Evolutionary conservation across 2,329 filamentous ascomycete genomes (phyloP), one percentile per base, ranked within the genome.

Genomic region (Fusarium sp.): DNA sequence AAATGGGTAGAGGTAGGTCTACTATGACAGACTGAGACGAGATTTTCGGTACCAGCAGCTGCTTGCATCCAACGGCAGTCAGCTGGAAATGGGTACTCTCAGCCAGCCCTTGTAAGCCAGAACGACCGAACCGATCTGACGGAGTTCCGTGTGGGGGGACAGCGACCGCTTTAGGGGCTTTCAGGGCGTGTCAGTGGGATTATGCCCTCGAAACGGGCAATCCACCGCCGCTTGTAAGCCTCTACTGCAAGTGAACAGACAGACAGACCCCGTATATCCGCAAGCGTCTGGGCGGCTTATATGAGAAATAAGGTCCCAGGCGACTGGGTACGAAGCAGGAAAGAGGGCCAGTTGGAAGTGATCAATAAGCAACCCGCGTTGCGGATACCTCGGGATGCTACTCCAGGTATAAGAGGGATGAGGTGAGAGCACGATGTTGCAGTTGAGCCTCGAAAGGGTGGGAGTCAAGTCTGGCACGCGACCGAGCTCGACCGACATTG

Each of bases 61-160:
- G 65, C 64, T 73, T 62, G 72, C 72, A 74, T 73, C 61, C 62
- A 73, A 53, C 54, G 53, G 48, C 50, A 63, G 68, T 69, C 60
- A 62, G 71, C 70, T 63, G 67, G 63, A 57, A 59, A 55, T 54
- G 52, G 30, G 48, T 60, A 62, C 63, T 68, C 48, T 60, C 54
- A 57, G 41, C 51, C 51, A 48, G 62, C 63, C 51, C 48, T 37
- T 60, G 51, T 46, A 59, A 60, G 57, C 66, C 57, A 59, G 58
- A 18, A 31, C 36, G 34, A 47, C 46, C 57, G 47, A 41, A 39
- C 43, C 54, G 39, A 36, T 50, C 37, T 48, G 60, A 40, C 44
- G 52, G 56, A 54, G 47, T 39, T 23, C 48, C 54, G 58, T 40
- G 50, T 50, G 50, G 58, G 43, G n/a, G n/a, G n/a, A 28, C 31